phyloP scores from a whole-genome alignment of 106 monocot genomes.

The Apostasia ramifera region DNA sequence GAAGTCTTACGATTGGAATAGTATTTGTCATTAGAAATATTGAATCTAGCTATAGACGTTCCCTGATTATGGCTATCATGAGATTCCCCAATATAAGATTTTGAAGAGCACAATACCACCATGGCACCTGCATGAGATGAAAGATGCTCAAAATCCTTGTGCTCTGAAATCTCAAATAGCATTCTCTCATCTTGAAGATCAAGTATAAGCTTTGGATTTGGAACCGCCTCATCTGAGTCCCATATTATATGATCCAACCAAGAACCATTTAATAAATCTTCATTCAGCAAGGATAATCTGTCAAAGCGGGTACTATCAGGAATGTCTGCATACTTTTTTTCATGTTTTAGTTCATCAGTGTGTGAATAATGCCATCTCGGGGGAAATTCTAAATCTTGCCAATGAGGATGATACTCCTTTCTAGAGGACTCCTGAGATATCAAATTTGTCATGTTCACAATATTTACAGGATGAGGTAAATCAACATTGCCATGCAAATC shows the following conservation, averaged over 20 bases:
- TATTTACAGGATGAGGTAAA: conserved; percentile 26
- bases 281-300: conserved; percentile 60
- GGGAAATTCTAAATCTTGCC: conserved; percentile 21
- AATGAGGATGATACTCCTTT: conserved; percentile 30
- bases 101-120: conserved; percentile 40
- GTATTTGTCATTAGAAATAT: conserved; percentile 96
- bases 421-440: not conserved
- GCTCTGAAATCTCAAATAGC: conserved; percentile 84
- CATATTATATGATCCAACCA: conserved; percentile 89
- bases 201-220: conserved; percentile 87
- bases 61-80: conserved; percentile 39
- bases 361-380: conserved; percentile 11
- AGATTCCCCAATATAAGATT: conserved; percentile 24
- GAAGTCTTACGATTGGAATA: conserved; percentile 74
- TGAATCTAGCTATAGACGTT: conserved; percentile 46
- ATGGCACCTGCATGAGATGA: conserved; percentile 69
- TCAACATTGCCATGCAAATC: conserved; percentile 11
- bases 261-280: conserved; percentile 69
- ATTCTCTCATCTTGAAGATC: conserved; percentile 93
- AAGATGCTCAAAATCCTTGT: conserved; percentile 43
- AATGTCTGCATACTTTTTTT: conserved; percentile 12
- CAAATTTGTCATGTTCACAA: conserved; percentile 8
- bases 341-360: conserved; percentile 13
- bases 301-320: conserved; percentile 28
- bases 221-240: conserved; percentile 50